phyloP scores from a whole-genome alignment of 176 grass and related monocot genomes.

The Leersia perrieri region DNA sequence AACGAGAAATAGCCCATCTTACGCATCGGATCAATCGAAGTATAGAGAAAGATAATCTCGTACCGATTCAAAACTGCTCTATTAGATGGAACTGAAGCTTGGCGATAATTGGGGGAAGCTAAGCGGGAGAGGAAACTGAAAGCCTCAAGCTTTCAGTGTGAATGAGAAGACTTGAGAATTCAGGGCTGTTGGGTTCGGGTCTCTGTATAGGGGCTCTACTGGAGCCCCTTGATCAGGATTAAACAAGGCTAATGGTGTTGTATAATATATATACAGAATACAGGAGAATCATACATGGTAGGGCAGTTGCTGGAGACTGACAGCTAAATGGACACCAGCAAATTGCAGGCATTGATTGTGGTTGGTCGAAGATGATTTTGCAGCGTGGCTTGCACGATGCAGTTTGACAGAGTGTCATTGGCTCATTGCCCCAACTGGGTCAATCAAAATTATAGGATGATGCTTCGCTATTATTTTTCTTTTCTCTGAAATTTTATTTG shows the following conservation, averaged over 20 bases:
- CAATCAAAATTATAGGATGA: neutral
- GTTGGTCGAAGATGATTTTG: conserved; percentile 37
- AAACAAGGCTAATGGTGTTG: conserved; percentile 29
- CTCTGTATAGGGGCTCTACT: neutral
- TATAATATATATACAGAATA: conserved; percentile 28
- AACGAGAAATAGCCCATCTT: neutral
- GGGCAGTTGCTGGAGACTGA: conserved; percentile 32
- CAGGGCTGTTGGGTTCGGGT: conserved; percentile 1
- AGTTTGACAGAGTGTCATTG: conserved; percentile 30
- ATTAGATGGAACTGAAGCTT: neutral
- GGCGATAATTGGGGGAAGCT: conserved; percentile 18
- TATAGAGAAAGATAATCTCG: conserved; percentile 3
- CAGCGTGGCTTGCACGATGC: conserved; percentile 30
- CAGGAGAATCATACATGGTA: conserved; percentile 24
- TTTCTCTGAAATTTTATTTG: neutral
- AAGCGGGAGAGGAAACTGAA: conserved; percentile 3
- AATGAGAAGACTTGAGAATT: neutral
- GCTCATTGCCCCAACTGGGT: conserved; percentile 17
- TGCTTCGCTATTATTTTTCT: neutral
- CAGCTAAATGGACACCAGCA: conserved; percentile 36
- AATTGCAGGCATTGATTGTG: conserved; percentile 34
- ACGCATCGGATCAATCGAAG: conserved; percentile 1
- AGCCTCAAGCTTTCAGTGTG: neutral
- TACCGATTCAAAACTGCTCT: conserved; percentile 21
- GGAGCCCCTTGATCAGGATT: conserved; percentile 12